Percentiles rank a stretch among this genome's conserved stretches.
These are phyloP conservation scores for Jatropha multifida DNA, from an alignment of 441 rosid species.

Conservation along the genomic window DNA sequence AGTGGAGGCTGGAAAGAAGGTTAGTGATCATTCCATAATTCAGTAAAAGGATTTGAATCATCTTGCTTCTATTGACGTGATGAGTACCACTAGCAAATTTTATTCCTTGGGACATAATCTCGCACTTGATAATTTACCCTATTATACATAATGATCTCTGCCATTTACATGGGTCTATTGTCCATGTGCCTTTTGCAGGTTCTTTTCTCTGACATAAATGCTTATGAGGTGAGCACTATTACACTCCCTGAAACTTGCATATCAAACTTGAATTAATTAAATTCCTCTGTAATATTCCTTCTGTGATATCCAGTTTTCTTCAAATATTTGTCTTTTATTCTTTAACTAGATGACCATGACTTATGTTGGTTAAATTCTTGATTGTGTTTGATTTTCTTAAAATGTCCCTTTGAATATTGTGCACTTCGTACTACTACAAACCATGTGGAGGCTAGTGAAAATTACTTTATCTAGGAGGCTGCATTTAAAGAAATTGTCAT, in stretches of 20 bases:
- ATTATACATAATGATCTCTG: neutral
- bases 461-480: neutral
- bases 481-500: neutral
- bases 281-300: neutral
- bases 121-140: neutral
- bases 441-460: neutral
- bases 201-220: slow-evolving; percentile 80
- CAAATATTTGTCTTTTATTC: neutral
- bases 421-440: neutral
- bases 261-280: neutral
- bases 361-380: neutral
- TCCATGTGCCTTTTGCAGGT: slow-evolving; percentile 15
- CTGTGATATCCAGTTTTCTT: slow-evolving; percentile 3
- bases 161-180: neutral
- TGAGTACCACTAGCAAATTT: neutral
- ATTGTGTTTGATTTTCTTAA: neutral
- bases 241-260: neutral
- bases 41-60: neutral
- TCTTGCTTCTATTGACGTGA: neutral
- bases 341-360: neutral
- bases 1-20: slow-evolving; percentile 77
- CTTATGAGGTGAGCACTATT: slow-evolving; percentile 52
- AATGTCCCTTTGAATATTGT: neutral
- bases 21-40: slow-evolving; percentile 12
- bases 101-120: neutral